Conservation (phyloP, 805 yeast species). For the Pichia californica region DNA sequence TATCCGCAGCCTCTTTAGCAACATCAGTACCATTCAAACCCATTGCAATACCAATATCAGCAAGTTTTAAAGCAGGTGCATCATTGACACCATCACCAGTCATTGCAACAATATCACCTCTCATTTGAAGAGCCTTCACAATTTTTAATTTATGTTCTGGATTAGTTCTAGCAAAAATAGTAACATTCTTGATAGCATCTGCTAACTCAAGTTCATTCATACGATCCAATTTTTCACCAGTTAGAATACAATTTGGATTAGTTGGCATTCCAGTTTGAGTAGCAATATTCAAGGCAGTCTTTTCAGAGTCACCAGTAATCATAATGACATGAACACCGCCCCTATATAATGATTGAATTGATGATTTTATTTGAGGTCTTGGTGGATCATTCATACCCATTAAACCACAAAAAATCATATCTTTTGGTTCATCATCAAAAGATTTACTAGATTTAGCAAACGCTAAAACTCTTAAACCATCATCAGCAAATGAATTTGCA, state of each 20-base stretch:
- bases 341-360: slow-evolving; percentile 68
- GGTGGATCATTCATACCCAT: slow-evolving; percentile 99
- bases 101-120: slow-evolving; percentile 97
- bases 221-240: slow-evolving; percentile 76
- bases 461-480: slow-evolving; percentile 82
- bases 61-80: slow-evolving; percentile 95
- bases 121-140: slow-evolving; percentile 79
- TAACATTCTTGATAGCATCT: slow-evolving; percentile 70
- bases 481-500: slow-evolving; percentile 62
- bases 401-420: slow-evolving; percentile 74
- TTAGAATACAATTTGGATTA: slow-evolving; percentile 63
- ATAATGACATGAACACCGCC: slow-evolving; percentile 98
- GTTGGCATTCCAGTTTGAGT: slow-evolving; percentile 81
- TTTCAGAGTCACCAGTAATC: slow-evolving; percentile 94
- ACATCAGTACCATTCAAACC: slow-evolving; percentile 94
- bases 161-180: slow-evolving; percentile 90
- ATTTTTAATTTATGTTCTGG: slow-evolving; percentile 91
- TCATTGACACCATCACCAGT: slow-evolving; percentile 99
- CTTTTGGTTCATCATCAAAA: slow-evolving; percentile 41
- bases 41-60: slow-evolving; percentile 95
- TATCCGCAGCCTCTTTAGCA: slow-evolving; percentile 97
- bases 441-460: slow-evolving; percentile 52
- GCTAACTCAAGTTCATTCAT: slow-evolving; percentile 70
- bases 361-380: slow-evolving; percentile 71
- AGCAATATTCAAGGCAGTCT: slow-evolving; percentile 82